Percentiles rank a stretch among this genome's conserved stretches.
These are phyloP conservation scores for Ophiostoma angusticollis DNA, from an alignment of 2,329 filamentous ascomycete species.

Conservation along the genomic window DNA sequence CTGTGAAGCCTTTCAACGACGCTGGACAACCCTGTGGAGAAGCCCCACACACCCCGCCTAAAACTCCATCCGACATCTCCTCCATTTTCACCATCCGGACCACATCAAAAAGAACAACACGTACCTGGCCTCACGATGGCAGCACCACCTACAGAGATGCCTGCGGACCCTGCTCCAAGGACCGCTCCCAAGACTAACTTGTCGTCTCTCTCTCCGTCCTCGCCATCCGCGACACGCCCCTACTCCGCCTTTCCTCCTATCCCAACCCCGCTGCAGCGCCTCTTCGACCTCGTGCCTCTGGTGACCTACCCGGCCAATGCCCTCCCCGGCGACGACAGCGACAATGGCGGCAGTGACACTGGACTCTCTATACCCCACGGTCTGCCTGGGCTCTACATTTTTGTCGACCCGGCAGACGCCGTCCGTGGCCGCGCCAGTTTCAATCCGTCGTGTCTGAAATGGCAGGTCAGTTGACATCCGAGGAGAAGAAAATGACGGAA, in stretches of 20 bases:
- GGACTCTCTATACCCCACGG: no score
- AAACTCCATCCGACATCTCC: no score
- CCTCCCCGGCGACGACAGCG: constrained; percentile 43
- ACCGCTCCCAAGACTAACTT: background rate
- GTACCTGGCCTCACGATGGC: no score
- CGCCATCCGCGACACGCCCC: no score
- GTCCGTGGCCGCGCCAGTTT: constrained; percentile 55
- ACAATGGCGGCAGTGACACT: constrained; percentile 17
- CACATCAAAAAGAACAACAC: no score
- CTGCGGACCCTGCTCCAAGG: background rate
- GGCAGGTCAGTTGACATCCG: constrained; percentile 57
- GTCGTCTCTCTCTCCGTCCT: background rate
- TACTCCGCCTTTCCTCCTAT: constrained; percentile 32
- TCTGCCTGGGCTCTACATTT: constrained; percentile 58
- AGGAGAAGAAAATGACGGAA: background rate
- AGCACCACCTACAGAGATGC: constrained; percentile 1
- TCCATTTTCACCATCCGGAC: no score
- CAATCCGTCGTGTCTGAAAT: constrained; percentile 89
- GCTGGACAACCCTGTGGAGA: no score
- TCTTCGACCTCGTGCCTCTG: constrained; percentile 80
- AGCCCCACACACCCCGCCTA: no score
- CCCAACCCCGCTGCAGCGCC: constrained; percentile 61
- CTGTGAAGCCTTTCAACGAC: no score
- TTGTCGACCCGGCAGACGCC: constrained; percentile 54
- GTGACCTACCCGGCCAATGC: constrained; percentile 60